Base-by-base conservation (phyloP, 208 protist genomes). In the Balamuthia mandrillaris region DNA sequence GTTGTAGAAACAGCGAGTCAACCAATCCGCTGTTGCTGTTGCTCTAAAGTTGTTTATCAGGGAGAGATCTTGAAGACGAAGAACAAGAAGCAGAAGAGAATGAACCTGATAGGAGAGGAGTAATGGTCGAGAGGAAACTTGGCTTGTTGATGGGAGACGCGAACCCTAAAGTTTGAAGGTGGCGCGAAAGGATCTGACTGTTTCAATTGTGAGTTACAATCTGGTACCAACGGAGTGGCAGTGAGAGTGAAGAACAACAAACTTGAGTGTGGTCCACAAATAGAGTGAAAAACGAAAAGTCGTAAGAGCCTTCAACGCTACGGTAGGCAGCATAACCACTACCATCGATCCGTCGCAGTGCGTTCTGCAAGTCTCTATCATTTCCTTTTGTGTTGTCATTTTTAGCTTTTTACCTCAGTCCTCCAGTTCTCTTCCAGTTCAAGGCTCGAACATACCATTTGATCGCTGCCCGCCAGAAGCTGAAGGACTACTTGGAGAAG, bases 211-310 rank as follows among this genome's bases (percentile, higher is more conserved):
- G n/a, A n/a, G n/a, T n/a, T n/a, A n/a, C n/a, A n/a, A n/a, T n/a
- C n/a, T n/a, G n/a, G n/a, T n/a, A n/a, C n/a, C n/a, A n/a, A n/a
- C n/a, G n/a, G n/a, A n/a, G n/a, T n/a, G n/a, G n/a, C n/a, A n/a
- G n/a, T n/a, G n/a, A n/a, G n/a, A n/a, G n/a, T n/a, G n/a, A n/a
- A n/a, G n/a, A n/a, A n/a, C n/a, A n/a, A n/a, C n/a, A n/a, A n/a
- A n/a, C n/a, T n/a, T n/a, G 91, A 6, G 91, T 63, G 39, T 82
- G 78, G 45, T 93, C 87, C 21, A 93, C 29, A 3, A 74, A 29
- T 3, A 93, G 94, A 83, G 89, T 91, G 84, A 94, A 94, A 81
- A 93, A 93, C 83, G 90, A 91, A 60, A 96, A 94, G 89, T 95
- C 93, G 41, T 95, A 94, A 72, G 95, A 92, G 44, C 94, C 93